Conservation (phyloP, 2,329 filamentous ascomycete species). For the Arthroderma sp. region DNA sequence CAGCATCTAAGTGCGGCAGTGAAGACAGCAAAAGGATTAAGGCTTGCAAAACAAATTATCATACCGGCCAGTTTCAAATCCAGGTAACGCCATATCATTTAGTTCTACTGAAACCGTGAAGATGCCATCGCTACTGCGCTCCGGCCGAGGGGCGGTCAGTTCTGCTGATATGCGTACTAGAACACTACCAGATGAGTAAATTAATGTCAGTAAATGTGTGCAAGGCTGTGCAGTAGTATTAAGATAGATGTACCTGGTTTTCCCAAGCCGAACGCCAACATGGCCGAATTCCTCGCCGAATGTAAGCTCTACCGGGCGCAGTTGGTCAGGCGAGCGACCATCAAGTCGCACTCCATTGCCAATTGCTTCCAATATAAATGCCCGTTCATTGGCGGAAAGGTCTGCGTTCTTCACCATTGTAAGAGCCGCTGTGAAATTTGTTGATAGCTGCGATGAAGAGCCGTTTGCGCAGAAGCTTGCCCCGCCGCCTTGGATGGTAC, state of each 20-base stretch:
- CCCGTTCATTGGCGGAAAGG: constrained; percentile 76
- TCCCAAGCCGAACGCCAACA: constrained; percentile 74
- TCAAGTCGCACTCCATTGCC: constrained; percentile 71
- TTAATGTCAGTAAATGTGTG: background rate
- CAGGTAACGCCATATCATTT: constrained; percentile 79
- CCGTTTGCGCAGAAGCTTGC: too few species aligned
- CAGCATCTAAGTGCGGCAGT: background rate
- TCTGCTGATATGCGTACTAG: constrained; percentile 77
- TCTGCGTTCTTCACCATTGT: constrained; percentile 32
- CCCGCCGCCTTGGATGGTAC: too few species aligned
- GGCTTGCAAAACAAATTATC: constrained; percentile 11
- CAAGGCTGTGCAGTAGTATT: constrained; percentile 7
- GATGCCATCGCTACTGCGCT: constrained; percentile 88
- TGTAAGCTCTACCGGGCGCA: constrained; percentile 59
- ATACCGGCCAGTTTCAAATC: constrained; percentile 71
- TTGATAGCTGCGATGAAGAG: too few species aligned
- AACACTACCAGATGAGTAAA: constrained; percentile 41
- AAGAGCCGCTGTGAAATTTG: background rate
- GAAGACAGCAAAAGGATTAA: background rate
- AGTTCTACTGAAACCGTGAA: constrained; percentile 89
- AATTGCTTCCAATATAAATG: constrained; percentile 73
- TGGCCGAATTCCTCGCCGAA: constrained; percentile 90
- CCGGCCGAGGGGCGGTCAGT: constrained; percentile 69
- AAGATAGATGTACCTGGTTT: constrained; percentile 55
- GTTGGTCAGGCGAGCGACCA: constrained; percentile 67